phyloP scores from a whole-genome alignment of 495 filamentous ascomycete species.

The Aspergillus funiculosus region DNA sequence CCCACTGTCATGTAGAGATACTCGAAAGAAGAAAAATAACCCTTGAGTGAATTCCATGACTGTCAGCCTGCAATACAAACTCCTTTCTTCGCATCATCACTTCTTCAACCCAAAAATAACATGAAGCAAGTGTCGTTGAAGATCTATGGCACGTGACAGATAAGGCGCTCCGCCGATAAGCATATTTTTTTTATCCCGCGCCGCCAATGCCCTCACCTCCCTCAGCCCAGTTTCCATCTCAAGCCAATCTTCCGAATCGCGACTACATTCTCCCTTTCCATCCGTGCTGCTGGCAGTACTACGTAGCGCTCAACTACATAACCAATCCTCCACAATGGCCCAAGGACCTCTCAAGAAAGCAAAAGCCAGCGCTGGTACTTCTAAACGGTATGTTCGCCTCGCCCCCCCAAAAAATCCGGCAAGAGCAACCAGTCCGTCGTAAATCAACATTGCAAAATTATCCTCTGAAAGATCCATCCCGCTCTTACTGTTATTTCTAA shows the following conservation, averaged over 20 bases:
- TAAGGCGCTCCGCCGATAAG: neutral
- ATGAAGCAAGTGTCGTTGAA: too few relatives aligned
- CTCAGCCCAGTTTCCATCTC: too few relatives aligned
- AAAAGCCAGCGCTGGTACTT: conserved; percentile 11
- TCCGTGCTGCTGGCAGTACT: conserved; percentile 32
- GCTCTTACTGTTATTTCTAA: neutral
- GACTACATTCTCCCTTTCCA: neutral
- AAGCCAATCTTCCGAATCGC: neutral
- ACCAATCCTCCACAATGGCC: conserved; percentile 25
- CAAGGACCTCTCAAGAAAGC: conserved; percentile 39
- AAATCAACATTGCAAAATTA: too few relatives aligned
- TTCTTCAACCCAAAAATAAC: too few relatives aligned
- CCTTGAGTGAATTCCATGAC: too few relatives aligned
- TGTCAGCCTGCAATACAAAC: too few relatives aligned
- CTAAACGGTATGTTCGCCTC: conserved; percentile 31
- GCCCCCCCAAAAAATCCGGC: neutral
- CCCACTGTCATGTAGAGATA: too few relatives aligned
- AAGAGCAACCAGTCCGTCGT: too few relatives aligned
- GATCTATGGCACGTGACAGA: neutral
- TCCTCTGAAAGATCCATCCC: neutral
- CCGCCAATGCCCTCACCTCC: neutral
- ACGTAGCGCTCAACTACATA: neutral
- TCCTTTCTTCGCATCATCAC: too few relatives aligned
- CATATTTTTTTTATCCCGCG: neutral
- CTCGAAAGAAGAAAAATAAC: too few relatives aligned